Conservation (phyloP, 2,329 filamentous ascomycete genomes). For the Ophiostoma angusticollis region DNA sequence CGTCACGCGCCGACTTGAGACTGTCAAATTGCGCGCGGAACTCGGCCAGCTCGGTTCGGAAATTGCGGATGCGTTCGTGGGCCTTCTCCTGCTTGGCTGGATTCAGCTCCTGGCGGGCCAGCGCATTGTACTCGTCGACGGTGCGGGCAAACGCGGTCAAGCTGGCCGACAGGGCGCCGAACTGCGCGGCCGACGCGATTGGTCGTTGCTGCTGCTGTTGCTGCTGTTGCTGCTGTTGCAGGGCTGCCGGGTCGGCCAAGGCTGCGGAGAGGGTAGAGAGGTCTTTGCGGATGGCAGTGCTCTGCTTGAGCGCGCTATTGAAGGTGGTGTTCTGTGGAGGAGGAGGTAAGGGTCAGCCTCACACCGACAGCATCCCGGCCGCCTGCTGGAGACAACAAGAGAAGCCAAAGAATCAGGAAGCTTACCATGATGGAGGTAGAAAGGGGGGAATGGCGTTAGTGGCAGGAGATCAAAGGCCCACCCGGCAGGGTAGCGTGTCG, state of each 20-base stretch:
- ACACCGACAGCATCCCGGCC: background rate
- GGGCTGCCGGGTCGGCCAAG: slow-evolving; percentile 20
- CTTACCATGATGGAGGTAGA: no score
- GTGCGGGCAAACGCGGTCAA: slow-evolving; percentile 66
- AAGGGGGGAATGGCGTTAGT: no score
- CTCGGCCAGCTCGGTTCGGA: slow-evolving; percentile 68
- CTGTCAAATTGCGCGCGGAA: slow-evolving; percentile 67
- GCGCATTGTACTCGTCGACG: slow-evolving; percentile 78
- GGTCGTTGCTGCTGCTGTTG: slow-evolving; percentile 31
- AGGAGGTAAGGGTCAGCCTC: background rate
- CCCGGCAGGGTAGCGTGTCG: no score
- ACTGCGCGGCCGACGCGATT: slow-evolving; percentile 22
- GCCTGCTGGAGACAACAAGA: no score
- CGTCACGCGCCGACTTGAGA: slow-evolving; percentile 66
- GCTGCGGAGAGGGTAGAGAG: slow-evolving; percentile 27
- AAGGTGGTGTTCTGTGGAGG: slow-evolving; percentile 60
- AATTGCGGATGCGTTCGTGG: slow-evolving; percentile 70
- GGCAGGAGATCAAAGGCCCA: no score
- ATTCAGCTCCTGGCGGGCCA: slow-evolving; percentile 81
- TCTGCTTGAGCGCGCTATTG: slow-evolving; percentile 79
- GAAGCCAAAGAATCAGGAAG: no score
- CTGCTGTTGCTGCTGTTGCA: slow-evolving; percentile 13
- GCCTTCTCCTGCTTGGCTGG: slow-evolving; percentile 87
- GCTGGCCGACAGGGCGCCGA: slow-evolving; percentile 61
- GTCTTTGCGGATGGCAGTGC: slow-evolving; percentile 65